These are phyloP conservation scores for Neophaeococcomyces aloes DNA, from an alignment of 2,329 filamentous ascomycete species.

Conservation along the genomic window DNA sequence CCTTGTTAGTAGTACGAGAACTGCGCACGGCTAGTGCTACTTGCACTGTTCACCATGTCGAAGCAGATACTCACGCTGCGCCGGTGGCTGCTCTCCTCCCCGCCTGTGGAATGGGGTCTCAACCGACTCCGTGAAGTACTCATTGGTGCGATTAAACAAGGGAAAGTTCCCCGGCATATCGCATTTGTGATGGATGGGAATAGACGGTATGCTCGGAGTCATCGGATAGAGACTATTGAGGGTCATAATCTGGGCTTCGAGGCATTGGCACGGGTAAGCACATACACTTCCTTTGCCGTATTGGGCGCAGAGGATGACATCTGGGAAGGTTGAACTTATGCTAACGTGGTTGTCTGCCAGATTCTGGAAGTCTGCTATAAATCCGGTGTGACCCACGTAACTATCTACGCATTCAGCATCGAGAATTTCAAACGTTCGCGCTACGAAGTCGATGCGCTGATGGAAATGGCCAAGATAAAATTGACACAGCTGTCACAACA, in stretches of 20 bases:
- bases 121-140: slow-evolving; percentile 69
- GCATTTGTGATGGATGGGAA: slow-evolving; percentile 99
- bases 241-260: slow-evolving; percentile 95
- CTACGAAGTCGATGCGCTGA: slow-evolving; percentile 91
- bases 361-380: slow-evolving; percentile 98
- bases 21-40: not conserved
- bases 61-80: slow-evolving; percentile 31
- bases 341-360: slow-evolving; percentile 33
- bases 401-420: slow-evolving; percentile 96
- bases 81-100: slow-evolving; percentile 74
- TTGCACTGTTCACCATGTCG: not conserved
- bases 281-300: not conserved
- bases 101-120: slow-evolving; percentile 83
- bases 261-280: slow-evolving; percentile 68
- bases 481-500: slow-evolving; percentile 84
- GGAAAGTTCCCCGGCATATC: slow-evolving; percentile 85
- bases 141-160: slow-evolving; percentile 79
- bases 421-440: slow-evolving; percentile 97
- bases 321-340: not conserved
- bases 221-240: slow-evolving; percentile 92
- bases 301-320: too few species aligned
- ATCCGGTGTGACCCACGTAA: slow-evolving; percentile 89
- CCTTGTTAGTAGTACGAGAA: not conserved
- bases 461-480: slow-evolving; percentile 96
- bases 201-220: slow-evolving; percentile 75